phyloP scores from a whole-genome alignment of 2,329 filamentous ascomycete species.

The Penicillium corylophilum region DNA sequence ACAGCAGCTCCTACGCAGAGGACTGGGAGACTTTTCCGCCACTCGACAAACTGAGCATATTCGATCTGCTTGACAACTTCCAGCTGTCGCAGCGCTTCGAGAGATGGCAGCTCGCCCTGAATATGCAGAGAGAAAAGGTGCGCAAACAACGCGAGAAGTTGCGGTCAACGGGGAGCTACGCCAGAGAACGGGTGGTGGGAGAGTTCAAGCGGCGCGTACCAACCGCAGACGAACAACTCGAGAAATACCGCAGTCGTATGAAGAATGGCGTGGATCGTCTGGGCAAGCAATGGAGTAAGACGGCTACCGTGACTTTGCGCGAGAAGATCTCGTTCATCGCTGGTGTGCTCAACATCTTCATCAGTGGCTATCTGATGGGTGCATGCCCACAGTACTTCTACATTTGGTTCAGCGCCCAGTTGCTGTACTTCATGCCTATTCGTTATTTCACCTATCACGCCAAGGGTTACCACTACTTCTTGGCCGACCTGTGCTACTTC shows the following conservation, averaged over 20 bases:
- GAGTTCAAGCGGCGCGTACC: slow-evolving; percentile 87
- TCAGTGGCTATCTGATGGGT: slow-evolving; percentile 91
- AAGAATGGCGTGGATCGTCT: slow-evolving; percentile 83
- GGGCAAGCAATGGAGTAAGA: slow-evolving; percentile 82
- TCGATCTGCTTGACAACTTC: slow-evolving; percentile 91
- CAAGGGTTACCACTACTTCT: slow-evolving; percentile 93
- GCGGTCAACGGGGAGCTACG: slow-evolving; percentile 70
- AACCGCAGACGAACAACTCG: slow-evolving; percentile 85
- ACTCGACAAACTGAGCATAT: slow-evolving; percentile 82
- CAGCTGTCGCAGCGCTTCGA: slow-evolving; percentile 87
- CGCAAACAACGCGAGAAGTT: slow-evolving; percentile 77
- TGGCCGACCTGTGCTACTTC: slow-evolving; percentile 97
- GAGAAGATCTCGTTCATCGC: slow-evolving; percentile 97
- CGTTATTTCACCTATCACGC: slow-evolving; percentile 87
- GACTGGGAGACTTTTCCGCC: slow-evolving; percentile 86
- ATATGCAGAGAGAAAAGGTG: slow-evolving; percentile 80
- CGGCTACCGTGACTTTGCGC: slow-evolving; percentile 78
- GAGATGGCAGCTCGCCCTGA: slow-evolving; percentile 80
- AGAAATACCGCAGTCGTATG: slow-evolving; percentile 87
- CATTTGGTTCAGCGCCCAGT: slow-evolving; percentile 83
- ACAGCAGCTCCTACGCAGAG: slow-evolving; percentile 79
- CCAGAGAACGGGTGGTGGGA: slow-evolving; percentile 86
- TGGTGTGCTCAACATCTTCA: slow-evolving; percentile 94
- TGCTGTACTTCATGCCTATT: slow-evolving; percentile 95
- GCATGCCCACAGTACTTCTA: slow-evolving; percentile 83